Evolutionary conservation across 805 yeast genomes (phyloP), one percentile per base, ranked within the genome.

Genomic region (Millerago galiae): DNA sequence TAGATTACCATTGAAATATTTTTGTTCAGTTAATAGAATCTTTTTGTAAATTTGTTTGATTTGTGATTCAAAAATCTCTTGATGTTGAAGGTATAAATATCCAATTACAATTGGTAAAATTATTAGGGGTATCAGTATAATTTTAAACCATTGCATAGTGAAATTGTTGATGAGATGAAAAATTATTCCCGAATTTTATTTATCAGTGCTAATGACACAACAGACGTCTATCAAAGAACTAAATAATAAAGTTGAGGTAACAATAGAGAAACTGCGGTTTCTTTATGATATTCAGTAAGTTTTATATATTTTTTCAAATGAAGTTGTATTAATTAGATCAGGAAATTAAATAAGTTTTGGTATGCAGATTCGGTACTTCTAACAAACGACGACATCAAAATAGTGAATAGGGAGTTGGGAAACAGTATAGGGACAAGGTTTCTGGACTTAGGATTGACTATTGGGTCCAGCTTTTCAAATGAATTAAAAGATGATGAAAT

Each of bases 341-440:
- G 21, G 12, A 27, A 24, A 3, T n/a, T 12, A 25, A 25, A 45
- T 50, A 18, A 48, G 33, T 48, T 50, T 35, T 54, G 59, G 59
- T 54, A 53, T 24, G 43, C 50, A 31, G 48, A 48, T 26, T 34
- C 46, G 14, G 43, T 42, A 17, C 48, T 48, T 12, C 37, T 53
- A 16, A 48, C 48, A 8, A 42, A 50, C 5, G 47, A 43, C 25
- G 64, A 61, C 41, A 42, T 60, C 8, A 49, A 40, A 14, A 33
- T 35, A 41, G 51, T 48, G 11, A 58, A 57, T 35, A 49, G 39
- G 12, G 62, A 56, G 21, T 45, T 51, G 17, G 45, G 38, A 3
- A 36, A 37, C n/a, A 16, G 21, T 1, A 33, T 38, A 15, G 41
- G 37, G 3, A 17, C 37, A 3, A 10, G 37, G 11, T 32, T 33